Conservation (phyloP, 805 yeast species). For the Teunomyces gatunensis region DNA sequence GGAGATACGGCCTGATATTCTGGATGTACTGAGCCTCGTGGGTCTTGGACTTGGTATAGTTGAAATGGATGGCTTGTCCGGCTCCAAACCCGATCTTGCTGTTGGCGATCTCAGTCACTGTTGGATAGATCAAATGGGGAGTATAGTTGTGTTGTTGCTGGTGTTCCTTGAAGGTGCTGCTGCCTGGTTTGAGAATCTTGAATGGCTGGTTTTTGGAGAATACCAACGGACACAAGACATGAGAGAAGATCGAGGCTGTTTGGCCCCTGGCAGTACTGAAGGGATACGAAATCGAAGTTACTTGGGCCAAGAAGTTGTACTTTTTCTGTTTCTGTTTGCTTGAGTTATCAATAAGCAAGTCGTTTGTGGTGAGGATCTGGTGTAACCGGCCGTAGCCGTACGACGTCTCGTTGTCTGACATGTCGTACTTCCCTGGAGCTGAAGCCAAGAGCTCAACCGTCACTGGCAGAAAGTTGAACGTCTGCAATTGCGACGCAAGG, state of each 20-base stretch:
- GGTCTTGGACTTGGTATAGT: slow-evolving; percentile 22
- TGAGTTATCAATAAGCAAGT: slow-evolving; percentile 22
- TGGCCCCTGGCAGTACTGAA: slow-evolving; percentile 20
- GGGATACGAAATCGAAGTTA: slow-evolving; percentile 51
- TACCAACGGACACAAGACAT: slow-evolving; percentile 46
- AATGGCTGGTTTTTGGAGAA: slow-evolving; percentile 22
- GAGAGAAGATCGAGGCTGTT: slow-evolving; percentile 44
- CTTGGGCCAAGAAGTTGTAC: slow-evolving; percentile 42
- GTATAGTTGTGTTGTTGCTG: slow-evolving; percentile 22
- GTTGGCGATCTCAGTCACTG: slow-evolving; percentile 35
- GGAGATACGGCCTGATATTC: slow-evolving; percentile 40
- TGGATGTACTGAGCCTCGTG: slow-evolving; percentile 38
- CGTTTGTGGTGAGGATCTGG: slow-evolving; percentile 35
- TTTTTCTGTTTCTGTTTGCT: slow-evolving; percentile 8
- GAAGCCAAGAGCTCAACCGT: slow-evolving; percentile 57
- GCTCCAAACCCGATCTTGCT: slow-evolving; percentile 46
- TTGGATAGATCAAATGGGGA: slow-evolving; percentile 45
- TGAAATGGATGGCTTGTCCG: slow-evolving; percentile 52
- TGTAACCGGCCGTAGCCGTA: slow-evolving; percentile 51
- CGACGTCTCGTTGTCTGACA: slow-evolving; percentile 23
- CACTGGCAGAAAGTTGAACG: slow-evolving; percentile 45
- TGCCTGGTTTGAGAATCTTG: slow-evolving; percentile 27
- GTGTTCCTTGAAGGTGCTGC: slow-evolving; percentile 17
- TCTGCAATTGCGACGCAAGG: slow-evolving; percentile 26
- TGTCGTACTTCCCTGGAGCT: slow-evolving; percentile 43